Evolutionary conservation across 352 stramenopile species (phyloP), one percentile per base, ranked within the genome.

Genomic region (Hyaloperonospora arabidopsidis): DNA sequence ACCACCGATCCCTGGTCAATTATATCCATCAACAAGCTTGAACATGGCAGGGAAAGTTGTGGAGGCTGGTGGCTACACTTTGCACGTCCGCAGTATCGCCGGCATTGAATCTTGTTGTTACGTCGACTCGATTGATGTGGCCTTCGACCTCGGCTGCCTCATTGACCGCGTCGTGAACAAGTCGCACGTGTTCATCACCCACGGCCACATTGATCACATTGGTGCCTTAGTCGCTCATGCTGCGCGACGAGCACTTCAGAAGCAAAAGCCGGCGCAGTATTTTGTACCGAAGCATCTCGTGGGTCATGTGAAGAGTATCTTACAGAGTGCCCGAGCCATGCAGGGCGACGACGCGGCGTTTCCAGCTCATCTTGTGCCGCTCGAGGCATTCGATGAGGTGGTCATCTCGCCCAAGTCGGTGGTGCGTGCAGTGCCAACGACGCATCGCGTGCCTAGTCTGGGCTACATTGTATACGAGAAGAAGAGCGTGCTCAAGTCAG

Each of bases 181-280:
- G 60, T 69, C 71, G 15, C 66, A 91, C 51, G 72, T 95, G 17
- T 93, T 95, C 65, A 86, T 95, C 61, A 90, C 85, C 19, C 85
- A 95, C 47, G 85, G 85, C 43, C 85, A 95, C 67, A 56, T 81
- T 12, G 85, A 95, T 62, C 85, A 95, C 68, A 80, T 95, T 50
- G 59, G 70, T 5, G 75, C 74, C 0, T 59, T 93, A 29, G 68
- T 76, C 34, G 52, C 61, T 0, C 83, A 93, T 61, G 83, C 81
- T 14, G 77, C 70, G 13, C 79, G 74, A 23, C 72, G 83, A 29
- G 57, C 58, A 7, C 61, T 93, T 39, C 60, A 75, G 32, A 49
- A 69, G 13, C 72, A 81, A 52, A 69, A 68, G 45, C 76, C 83
- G 1, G 80, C 83, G 7, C 72, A 50, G 36, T 93, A 93, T 63